Evolutionary conservation across 805 yeast species (phyloP).

Genomic region (Yarrowia bubula): DNA sequence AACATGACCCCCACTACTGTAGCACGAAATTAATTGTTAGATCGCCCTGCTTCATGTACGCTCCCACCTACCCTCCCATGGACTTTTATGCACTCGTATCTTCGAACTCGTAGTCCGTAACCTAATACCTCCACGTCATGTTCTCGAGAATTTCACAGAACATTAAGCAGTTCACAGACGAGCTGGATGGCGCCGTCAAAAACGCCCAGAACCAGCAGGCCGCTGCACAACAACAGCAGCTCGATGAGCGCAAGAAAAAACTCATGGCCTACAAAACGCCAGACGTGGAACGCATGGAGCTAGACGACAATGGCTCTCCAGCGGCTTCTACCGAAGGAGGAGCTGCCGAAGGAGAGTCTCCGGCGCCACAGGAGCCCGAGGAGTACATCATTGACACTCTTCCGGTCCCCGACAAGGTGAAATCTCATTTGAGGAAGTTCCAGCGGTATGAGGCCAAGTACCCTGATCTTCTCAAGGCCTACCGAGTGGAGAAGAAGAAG

Average conservation of each 20-base stretch:
- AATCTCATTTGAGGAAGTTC: slow-evolving; percentile 66
- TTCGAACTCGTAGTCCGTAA: slow-evolving; percentile 5
- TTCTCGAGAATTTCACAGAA: slow-evolving; percentile 59
- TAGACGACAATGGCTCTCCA: slow-evolving; percentile 6
- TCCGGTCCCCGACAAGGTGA: slow-evolving; percentile 38
- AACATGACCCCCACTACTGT: too few species aligned
- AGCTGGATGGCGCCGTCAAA: slow-evolving; percentile 47
- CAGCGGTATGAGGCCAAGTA: slow-evolving; percentile 87
- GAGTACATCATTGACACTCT: slow-evolving; percentile 14
- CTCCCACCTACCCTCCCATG: not conserved
- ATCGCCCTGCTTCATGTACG: not conserved
- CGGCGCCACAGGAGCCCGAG: slow-evolving; percentile 9
- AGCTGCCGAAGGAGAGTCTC: not conserved
- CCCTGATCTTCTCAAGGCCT: slow-evolving; percentile 80
- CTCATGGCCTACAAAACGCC: slow-evolving; percentile 32
- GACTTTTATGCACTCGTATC: slow-evolving; percentile 15
- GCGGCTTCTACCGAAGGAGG: not conserved
- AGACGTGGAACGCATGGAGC: slow-evolving; percentile 31
- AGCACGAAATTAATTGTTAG: too few species aligned
- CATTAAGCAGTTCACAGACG: slow-evolving; percentile 63
- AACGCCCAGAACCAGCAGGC: slow-evolving; percentile 29
- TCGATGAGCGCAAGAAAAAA: slow-evolving; percentile 30
- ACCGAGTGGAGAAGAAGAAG: slow-evolving; percentile 73
- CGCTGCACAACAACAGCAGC: slow-evolving; percentile 6
- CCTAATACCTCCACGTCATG: slow-evolving; percentile 41